Percentiles rank a stretch among this genome's conserved stretches.
phyloP scores from a whole-genome alignment of 2,329 filamentous ascomycete genomes.

The Fusarium sp. region DNA sequence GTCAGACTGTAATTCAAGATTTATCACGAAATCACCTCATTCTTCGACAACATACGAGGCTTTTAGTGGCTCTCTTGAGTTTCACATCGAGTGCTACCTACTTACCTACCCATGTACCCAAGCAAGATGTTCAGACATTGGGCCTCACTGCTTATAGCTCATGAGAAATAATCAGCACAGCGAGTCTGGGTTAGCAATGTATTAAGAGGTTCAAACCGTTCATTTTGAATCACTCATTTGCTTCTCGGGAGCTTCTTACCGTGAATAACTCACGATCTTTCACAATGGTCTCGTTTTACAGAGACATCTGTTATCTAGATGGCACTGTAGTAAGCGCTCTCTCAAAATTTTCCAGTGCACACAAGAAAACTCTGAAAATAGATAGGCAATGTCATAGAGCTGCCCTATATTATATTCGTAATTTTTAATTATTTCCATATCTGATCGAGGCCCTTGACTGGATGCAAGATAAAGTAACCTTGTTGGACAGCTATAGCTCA shows the following conservation, averaged over 20 bases:
- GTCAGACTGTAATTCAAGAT: neutral
- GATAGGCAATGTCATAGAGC: neutral
- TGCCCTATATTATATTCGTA: neutral
- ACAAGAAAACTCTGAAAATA: neutral
- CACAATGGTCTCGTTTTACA: neutral
- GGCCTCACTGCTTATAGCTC: too few relatives aligned
- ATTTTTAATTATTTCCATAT: neutral
- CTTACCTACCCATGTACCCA: too few relatives aligned
- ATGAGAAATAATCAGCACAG: neutral
- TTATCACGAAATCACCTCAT: neutral
- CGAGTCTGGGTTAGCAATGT: neutral
- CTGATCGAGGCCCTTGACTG: neutral
- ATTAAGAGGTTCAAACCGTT: neutral
- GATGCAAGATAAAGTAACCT: conserved; percentile 14
- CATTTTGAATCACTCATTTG: too few relatives aligned
- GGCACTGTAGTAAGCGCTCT: neutral
- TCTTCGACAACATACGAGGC: neutral
- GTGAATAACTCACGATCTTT: neutral
- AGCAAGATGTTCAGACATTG: too few relatives aligned
- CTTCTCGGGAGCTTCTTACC: neutral
- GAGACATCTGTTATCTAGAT: neutral
- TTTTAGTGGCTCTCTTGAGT: neutral
- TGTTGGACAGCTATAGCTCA: conserved; percentile 3
- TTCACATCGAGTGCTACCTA: neutral
- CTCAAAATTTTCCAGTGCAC: neutral